A percentile compares a stretch with the other conserved stretches of the same genome.
These are phyloP conservation scores for Leptodermis oblonga DNA, from an alignment of 257 asterid species.

Conservation along the genomic window DNA sequence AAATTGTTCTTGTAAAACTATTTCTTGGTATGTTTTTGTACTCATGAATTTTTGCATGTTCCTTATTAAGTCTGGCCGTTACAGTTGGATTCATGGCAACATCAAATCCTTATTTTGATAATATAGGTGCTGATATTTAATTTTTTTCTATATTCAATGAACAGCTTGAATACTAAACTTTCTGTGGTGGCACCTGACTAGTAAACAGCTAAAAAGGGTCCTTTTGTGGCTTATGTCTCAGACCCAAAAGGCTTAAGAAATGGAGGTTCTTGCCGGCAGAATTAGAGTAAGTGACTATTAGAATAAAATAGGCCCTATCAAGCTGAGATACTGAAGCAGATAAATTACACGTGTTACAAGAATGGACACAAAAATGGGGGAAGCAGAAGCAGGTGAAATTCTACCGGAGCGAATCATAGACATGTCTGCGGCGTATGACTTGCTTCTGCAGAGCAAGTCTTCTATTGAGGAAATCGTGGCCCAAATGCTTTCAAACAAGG, in stretches of 20 bases:
- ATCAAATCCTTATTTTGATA: neutral
- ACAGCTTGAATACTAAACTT: neutral
- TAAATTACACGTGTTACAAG: neutral
- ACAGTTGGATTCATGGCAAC: neutral
- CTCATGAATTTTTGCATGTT: neutral
- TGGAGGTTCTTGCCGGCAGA: neutral
- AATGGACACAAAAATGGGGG: constrained; percentile 68
- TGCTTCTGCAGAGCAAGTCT: constrained; percentile 55
- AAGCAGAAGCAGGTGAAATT: constrained; percentile 88
- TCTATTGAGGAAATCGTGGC: constrained; percentile 74
- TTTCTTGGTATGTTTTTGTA: neutral
- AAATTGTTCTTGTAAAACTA: neutral
- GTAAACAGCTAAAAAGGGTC: neutral
- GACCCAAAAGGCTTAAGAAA: neutral
- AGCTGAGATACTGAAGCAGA: neutral
- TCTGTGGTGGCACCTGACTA: neutral
- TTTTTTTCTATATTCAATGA: neutral
- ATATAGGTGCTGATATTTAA: neutral
- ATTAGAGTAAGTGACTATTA: neutral
- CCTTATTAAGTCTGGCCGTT: neutral
- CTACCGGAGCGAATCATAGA: constrained; percentile 81
- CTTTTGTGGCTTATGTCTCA: neutral
- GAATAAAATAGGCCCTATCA: neutral
- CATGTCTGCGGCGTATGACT: constrained; percentile 61
- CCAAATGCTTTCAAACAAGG: constrained; percentile 65